Evolutionary conservation across 495 filamentous ascomycete genomes (phyloP).

Genomic region (Penicillium maclennaniae): DNA sequence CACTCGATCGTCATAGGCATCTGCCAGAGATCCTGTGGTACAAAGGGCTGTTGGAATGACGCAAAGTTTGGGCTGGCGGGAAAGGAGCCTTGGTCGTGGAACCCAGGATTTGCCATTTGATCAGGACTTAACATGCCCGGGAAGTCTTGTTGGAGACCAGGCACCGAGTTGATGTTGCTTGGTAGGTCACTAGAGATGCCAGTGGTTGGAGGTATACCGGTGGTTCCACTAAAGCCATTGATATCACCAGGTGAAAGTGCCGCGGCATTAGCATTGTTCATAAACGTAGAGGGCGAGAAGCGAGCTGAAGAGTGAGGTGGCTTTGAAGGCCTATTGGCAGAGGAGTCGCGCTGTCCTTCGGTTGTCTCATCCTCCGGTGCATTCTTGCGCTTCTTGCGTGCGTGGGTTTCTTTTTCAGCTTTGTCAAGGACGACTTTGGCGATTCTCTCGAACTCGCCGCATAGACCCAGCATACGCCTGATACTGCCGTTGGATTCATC

Average conservation of each 20-base stretch:
- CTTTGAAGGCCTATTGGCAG: constrained; percentile 22
- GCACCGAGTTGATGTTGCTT: constrained; percentile 29
- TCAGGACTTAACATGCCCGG: constrained; percentile 40
- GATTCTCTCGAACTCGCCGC: constrained; percentile 92
- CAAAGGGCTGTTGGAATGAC: constrained; percentile 82
- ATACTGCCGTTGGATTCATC: constrained; percentile 80
- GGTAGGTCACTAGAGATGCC: constrained; percentile 23
- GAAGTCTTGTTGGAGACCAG: constrained; percentile 38
- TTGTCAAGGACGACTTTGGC: constrained; percentile 89
- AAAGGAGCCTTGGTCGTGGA: constrained; percentile 43
- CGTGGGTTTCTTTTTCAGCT: constrained; percentile 73
- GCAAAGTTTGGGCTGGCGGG: constrained; percentile 39
- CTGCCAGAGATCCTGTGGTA: constrained; percentile 96
- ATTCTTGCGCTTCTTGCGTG: constrained; percentile 74
- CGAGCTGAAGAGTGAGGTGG: constrained; percentile 25
- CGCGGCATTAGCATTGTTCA: constrained; percentile 25
- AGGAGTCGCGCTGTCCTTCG: constrained; percentile 23
- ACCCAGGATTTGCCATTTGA: constrained; percentile 33
- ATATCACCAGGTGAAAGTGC: constrained; percentile 23
- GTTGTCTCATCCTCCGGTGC: constrained; percentile 40
- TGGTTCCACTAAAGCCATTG: constrained; percentile 28
- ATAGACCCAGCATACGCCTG: constrained; percentile 87
- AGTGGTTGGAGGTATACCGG: constrained; percentile 32
- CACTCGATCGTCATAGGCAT: constrained; percentile 96
- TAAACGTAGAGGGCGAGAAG: constrained; percentile 35